Percentiles rank a stretch among this genome's conserved stretches.
These are phyloP conservation scores for Tylopilus rubrobrunneus DNA, from an alignment of 768 basidiomycete species.

Conservation along the genomic window DNA sequence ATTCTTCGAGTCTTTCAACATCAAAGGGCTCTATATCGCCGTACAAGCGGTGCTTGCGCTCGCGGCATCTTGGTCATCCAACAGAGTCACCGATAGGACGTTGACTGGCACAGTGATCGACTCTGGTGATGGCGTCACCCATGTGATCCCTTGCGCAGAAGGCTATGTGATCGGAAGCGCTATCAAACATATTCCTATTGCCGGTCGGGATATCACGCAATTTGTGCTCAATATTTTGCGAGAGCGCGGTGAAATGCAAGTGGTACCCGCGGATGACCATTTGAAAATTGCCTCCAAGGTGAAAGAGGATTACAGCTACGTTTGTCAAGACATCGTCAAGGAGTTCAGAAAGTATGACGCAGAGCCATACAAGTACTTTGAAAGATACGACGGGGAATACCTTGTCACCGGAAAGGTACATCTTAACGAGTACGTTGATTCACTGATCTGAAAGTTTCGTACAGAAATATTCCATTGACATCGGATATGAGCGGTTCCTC, in stretches of 20 bases:
- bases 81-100: conserved; percentile 83
- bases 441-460: conserved; percentile 4
- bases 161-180: conserved; percentile 99
- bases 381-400: conserved; percentile 90
- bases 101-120: conserved; percentile 98
- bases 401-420: conserved; percentile 87
- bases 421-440: not conserved
- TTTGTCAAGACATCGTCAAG: conserved; percentile 98
- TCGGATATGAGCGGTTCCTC: conserved; percentile 98
- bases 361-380: conserved; percentile 93
- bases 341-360: conserved; percentile 98
- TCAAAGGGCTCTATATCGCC: conserved; percentile 96
- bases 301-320: conserved; percentile 98
- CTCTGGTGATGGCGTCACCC: conserved; percentile 98
- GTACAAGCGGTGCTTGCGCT: conserved; percentile 98
- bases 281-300: conserved; percentile 86
- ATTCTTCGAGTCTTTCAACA: conserved; percentile 99
- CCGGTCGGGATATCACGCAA: conserved; percentile 94
- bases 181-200: conserved; percentile 98
- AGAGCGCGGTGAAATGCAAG: conserved; percentile 87
- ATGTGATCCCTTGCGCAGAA: conserved; percentile 94
- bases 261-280: conserved; percentile 96
- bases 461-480: conserved; percentile 90
- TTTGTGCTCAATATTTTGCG: conserved; percentile 95
- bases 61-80: conserved; percentile 95